Base-by-base conservation (phyloP, 257 asterid species). In the Echites panduratus region DNA sequence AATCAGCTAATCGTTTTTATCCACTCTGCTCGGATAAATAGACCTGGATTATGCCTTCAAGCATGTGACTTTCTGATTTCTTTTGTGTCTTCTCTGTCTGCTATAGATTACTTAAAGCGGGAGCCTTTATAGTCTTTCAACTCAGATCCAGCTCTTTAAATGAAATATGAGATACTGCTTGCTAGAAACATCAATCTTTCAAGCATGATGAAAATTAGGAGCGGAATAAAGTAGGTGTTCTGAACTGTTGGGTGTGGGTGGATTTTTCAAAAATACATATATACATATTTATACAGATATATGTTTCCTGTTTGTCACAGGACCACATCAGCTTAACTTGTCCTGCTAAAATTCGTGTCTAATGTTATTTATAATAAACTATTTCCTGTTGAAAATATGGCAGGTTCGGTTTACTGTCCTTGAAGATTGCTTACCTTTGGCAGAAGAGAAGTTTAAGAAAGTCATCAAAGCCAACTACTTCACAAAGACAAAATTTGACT, bases 381-480 rank as follows among this genome's bases (percentile, higher is more conserved):
- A 10, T 53, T 20, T 53, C 9, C 13, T 53, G 57, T 44, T 17
- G 61, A 4, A 64, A 69, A 53, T 74, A 71, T 75, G n/a, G 77
- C 80, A 91, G 99, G 99, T 94, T 13, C 95, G 87, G 27, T 94
- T 87, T 78, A 73, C 76, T 65, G 76, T 88, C 76, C 66, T 86
- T 66, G 89, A 84, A 17, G 89, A 88, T 76, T 94, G 95, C 82
- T 72, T 85, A 82, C 97, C 99, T 4, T 68, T 91, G 80, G 87
- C 95, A 4, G 98, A 91, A 81, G 97, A 91, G 81, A 88, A 82
- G 81, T 91, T 94, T 85, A 91, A 84, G 83, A 84, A 47, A 69
- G 85, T 84, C 35, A 86, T 91, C 67, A 82, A 84, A 81, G 89
- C 80, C 12, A 94, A 87, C 81, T 94, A 94, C 84, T 87, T 64